Evolutionary conservation across 352 stramenopile genomes (phyloP).

Genomic region (Phytophthora crassamura): DNA sequence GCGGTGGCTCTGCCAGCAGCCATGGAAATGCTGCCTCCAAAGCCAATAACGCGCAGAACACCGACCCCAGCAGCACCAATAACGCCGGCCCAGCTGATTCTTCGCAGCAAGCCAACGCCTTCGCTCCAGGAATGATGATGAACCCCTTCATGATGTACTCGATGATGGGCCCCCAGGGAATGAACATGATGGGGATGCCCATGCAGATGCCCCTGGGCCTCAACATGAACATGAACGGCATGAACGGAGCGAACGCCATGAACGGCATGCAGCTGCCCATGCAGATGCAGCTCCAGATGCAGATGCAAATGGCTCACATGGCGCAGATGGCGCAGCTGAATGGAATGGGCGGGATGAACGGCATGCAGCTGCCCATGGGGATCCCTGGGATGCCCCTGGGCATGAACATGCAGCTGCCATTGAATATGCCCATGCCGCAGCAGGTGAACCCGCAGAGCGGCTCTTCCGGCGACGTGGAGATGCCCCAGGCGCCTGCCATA

Average conservation of each 20-base stretch:
- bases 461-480: conserved; percentile 40
- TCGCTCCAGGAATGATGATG: conserved; percentile 73
- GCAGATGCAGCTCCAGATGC: conserved; percentile 44
- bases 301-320: conserved; percentile 44
- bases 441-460: conserved; percentile 43
- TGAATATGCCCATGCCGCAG: conserved; percentile 45
- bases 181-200: conserved; percentile 59
- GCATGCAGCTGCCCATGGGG: conserved; percentile 64
- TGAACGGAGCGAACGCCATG: conserved; percentile 30
- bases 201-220: conserved; percentile 66
- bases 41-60: not conserved
- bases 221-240: conserved; percentile 38
- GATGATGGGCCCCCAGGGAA: conserved; percentile 65
- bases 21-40: conserved; percentile 10
- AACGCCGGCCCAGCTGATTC: conserved; percentile 20
- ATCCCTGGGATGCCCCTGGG: conserved; percentile 46
- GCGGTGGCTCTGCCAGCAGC: not conserved
- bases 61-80: conserved; percentile 9
- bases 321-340: conserved; percentile 57
- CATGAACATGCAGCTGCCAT: conserved; percentile 59
- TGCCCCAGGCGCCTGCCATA: conserved; percentile 16
- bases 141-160: conserved; percentile 88
- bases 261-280: conserved; percentile 42
- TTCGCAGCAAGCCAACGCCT: conserved; percentile 32
- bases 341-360: conserved; percentile 45